A percentile compares a stretch with the other conserved stretches of the same genome.
phyloP scores from a whole-genome alignment of 495 filamentous ascomycete species.

The Pyrenopolyporus hunteri region DNA sequence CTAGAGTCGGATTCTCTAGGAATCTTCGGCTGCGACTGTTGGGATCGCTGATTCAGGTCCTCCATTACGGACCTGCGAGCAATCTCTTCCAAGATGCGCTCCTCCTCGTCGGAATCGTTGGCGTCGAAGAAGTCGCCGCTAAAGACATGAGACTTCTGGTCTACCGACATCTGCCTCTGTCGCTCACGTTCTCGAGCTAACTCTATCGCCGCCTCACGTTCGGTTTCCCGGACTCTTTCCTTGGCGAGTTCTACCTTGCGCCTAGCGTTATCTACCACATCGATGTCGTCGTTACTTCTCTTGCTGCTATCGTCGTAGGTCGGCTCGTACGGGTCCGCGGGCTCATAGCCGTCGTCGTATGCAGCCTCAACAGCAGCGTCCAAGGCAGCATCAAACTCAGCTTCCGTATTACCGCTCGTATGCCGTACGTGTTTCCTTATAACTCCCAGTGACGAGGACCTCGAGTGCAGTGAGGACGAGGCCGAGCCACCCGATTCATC shows the following conservation, averaged over 20 bases:
- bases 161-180: slow-evolving; percentile 46
- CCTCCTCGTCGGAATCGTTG: slow-evolving; percentile 89
- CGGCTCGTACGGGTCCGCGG: slow-evolving; percentile 59
- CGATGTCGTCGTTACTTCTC: slow-evolving; percentile 47
- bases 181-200: slow-evolving; percentile 62
- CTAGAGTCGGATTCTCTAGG: slow-evolving; percentile 91
- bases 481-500: slow-evolving; percentile 90
- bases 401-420: slow-evolving; percentile 78
- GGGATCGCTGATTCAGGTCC: slow-evolving; percentile 60
- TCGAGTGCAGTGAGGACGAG: slow-evolving; percentile 79
- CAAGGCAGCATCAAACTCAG: slow-evolving; percentile 92
- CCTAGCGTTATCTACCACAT: slow-evolving; percentile 63
- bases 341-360: slow-evolving; percentile 91
- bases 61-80: slow-evolving; percentile 85
- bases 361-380: slow-evolving; percentile 97
- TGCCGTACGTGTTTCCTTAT: slow-evolving; percentile 69
- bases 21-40: slow-evolving; percentile 60
- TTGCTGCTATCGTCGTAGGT: slow-evolving; percentile 38
- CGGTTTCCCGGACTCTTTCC: slow-evolving; percentile 77
- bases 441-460: slow-evolving; percentile 71
- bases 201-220: slow-evolving; percentile 69
- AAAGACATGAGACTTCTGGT: slow-evolving; percentile 34
- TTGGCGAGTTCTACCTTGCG: slow-evolving; percentile 78
- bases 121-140: slow-evolving; percentile 60
- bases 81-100: slow-evolving; percentile 91